Percentiles rank a stretch among this genome's conserved stretches.
Conservation (phyloP, 2,329 filamentous ascomycete species). For the Aureobasidium subglaciale region DNA sequence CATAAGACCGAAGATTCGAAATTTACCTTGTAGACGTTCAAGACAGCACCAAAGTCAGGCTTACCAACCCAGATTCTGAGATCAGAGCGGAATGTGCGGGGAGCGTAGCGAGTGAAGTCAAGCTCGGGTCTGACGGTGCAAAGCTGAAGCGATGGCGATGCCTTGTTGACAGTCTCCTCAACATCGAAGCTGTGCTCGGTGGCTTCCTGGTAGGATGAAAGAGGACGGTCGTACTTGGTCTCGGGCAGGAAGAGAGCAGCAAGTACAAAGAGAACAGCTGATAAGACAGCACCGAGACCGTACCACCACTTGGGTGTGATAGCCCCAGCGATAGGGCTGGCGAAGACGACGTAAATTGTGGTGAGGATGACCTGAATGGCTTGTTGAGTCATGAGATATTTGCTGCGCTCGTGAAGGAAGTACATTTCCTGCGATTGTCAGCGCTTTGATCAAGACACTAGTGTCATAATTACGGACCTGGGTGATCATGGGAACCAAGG, state of each 20-base stretch:
- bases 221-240: constrained; percentile 35
- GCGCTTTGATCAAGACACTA: constrained; percentile 26
- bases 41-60: constrained; percentile 32
- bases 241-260: constrained; percentile 38
- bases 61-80: constrained; percentile 35
- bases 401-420: constrained; percentile 25
- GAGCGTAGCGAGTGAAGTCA: constrained; percentile 31
- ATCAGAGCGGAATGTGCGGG: constrained; percentile 33
- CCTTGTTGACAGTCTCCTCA: background rate
- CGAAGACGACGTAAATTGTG: constrained; percentile 34
- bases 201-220: constrained; percentile 32
- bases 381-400: constrained; percentile 36
- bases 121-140: constrained; percentile 23
- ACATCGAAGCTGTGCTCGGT: constrained; percentile 7
- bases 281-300: constrained; percentile 32
- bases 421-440: constrained; percentile 28
- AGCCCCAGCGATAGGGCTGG: constrained; percentile 36
- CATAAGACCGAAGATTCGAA: background rate
- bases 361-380: constrained; percentile 35
- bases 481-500: constrained; percentile 28
- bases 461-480: constrained; percentile 28
- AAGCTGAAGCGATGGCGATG: background rate
- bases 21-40: constrained; percentile 23
- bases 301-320: constrained; percentile 41
- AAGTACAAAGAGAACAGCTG: constrained; percentile 29